Percentiles rank a stretch among this genome's conserved stretches.
Conservation (phyloP, 345 rosid species). For the Geranium rotundifolium region DNA sequence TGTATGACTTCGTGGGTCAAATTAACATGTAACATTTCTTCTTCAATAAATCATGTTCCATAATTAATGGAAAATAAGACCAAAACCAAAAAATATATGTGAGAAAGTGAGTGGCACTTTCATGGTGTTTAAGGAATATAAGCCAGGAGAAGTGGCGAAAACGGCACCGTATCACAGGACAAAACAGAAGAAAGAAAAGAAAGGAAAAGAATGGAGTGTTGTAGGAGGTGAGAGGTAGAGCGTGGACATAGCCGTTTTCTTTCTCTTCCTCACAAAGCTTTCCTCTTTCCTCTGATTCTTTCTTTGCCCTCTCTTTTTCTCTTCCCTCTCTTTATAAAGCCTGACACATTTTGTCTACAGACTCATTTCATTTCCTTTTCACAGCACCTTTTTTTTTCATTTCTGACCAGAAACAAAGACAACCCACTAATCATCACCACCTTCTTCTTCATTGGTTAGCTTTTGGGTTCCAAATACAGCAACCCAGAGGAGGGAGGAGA, state of each 20-base stretch:
- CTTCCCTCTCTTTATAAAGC: background rate
- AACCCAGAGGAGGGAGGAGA: background rate
- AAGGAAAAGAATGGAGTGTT: background rate
- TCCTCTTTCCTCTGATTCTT: background rate
- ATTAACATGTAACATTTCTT: too few species aligned
- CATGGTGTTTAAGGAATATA: too few species aligned
- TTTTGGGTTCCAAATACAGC: background rate
- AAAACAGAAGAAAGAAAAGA: background rate
- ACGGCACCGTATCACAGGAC: background rate
- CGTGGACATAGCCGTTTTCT: slow-evolving; percentile 3
- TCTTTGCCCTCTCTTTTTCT: background rate
- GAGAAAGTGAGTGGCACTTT: too few species aligned
- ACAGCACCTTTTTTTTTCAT: background rate
- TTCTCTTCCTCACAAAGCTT: background rate
- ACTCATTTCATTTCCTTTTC: background rate
- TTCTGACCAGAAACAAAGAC: background rate
- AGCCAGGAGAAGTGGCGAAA: background rate
- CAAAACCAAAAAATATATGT: too few species aligned
- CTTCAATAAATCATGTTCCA: too few species aligned
- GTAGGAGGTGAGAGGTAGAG: background rate
- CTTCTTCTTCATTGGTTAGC: too few species aligned
- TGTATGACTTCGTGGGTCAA: too few species aligned
- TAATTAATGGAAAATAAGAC: too few species aligned
- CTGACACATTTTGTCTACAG: too few species aligned
- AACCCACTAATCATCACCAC: background rate